Evolutionary conservation across 2,329 filamentous ascomycete species (phyloP).

Genomic region (Akanthomyces lecanii): DNA sequence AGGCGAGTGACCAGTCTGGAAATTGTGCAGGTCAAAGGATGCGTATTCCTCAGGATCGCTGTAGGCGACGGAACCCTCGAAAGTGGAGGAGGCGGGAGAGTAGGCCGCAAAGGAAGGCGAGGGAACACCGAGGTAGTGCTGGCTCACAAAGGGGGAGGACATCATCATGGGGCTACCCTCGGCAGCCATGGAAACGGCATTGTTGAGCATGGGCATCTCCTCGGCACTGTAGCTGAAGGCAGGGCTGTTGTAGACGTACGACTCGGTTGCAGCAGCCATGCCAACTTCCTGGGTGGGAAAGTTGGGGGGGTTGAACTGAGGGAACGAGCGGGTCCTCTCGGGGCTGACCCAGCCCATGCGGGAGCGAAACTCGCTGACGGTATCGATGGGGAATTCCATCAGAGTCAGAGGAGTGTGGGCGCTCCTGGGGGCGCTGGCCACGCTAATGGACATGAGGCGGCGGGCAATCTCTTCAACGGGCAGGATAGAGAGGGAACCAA

Average conservation of each 20-base stretch:
- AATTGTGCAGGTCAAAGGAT: constrained; percentile 43
- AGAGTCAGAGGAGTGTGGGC: constrained; percentile 59
- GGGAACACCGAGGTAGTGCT: constrained; percentile 60
- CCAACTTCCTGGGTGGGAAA: constrained; percentile 46
- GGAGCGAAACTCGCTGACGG: constrained; percentile 63
- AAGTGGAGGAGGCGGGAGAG: constrained; percentile 60
- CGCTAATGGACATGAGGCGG: constrained; percentile 65
- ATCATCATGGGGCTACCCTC: constrained; percentile 53
- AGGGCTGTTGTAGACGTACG: constrained; percentile 53
- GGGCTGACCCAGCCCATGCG: constrained; percentile 65
- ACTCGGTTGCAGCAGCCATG: constrained; percentile 37
- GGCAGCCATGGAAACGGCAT: constrained; percentile 43
- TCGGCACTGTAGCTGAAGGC: constrained; percentile 62
- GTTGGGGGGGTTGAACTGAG: constrained; percentile 54
- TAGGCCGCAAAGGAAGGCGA: constrained; percentile 57
- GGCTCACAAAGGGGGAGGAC: constrained; percentile 50
- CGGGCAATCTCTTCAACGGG: constrained; percentile 85
- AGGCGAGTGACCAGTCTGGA: constrained; percentile 43
- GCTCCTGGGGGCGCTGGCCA: constrained; percentile 52
- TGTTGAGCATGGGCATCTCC: constrained; percentile 53
- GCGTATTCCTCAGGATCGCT: constrained; percentile 58
- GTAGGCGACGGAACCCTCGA: constrained; percentile 58
- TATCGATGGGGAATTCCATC: constrained; percentile 69
- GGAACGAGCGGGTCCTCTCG: constrained; percentile 55
- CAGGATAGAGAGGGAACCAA: constrained; percentile 71